Evolutionary conservation across 441 rosid genomes (phyloP), one percentile per base, ranked within the genome.

Genomic region (Caryocar brasiliense): DNA sequence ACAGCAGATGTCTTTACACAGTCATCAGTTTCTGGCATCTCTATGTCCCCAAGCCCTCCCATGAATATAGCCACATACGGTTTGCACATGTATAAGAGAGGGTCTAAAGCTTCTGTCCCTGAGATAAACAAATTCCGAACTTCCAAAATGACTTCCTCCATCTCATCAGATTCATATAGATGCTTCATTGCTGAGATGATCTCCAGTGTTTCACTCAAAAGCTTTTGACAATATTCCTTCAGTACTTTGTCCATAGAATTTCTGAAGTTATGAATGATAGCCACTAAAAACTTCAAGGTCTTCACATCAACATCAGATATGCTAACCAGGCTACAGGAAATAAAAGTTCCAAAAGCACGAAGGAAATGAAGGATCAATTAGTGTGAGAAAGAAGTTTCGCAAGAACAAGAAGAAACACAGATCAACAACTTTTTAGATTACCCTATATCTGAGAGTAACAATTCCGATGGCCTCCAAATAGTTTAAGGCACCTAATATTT

Each of bases 51-150:
- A 21, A 85, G 77, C 66, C 88, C 88, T 23, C 86, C 75, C 71
- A 84, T 63, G 61, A 84, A 91, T 51, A 78, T 72, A 30, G 90
- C 82, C 27, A 91, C 70, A 49, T 68, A 69, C 24, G 87, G 80
- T 64, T 75, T 82, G 75, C 82, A 82, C 40, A 53, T 75, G 27
- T 51, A 38, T 38, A 78, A 32, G 13, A 57, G 64, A 28, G 64
- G n/a, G 54, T 73, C 74, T 7, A 71, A 40, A 40, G 72, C 67
- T 26, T 59, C 17, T 56, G 72, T 62, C 48, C 72, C 73, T 7
- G 76, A 60, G 55, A 78, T 59, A 70, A 79, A 85, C 37, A 91
- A 70, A 57, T 68, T 65, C 26, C 78, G 75, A 69, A 91, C 88
- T 70, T 76, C 83, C 67, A 74, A 40, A 45, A 91, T 56, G 54